Conservation (phyloP, 2,329 filamentous ascomycete genomes). For the Penicillium capsulatum region DNA sequence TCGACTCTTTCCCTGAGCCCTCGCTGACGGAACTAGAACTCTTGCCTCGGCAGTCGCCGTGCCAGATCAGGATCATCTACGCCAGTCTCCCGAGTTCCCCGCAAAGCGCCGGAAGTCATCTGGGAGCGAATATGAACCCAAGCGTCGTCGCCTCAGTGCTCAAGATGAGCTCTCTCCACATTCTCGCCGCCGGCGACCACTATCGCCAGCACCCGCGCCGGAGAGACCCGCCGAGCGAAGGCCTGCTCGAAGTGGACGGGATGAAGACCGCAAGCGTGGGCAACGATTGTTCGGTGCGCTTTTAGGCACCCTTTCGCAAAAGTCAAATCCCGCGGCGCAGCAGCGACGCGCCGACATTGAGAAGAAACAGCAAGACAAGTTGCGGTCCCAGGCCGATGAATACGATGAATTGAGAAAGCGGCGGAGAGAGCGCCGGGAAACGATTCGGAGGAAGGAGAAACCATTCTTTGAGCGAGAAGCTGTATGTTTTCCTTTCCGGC, state of each 20-base stretch:
- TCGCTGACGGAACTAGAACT: conserved; percentile 18
- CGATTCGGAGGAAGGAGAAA: conserved; percentile 64
- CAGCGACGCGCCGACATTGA: conserved; percentile 75
- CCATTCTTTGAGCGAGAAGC: conserved; percentile 69
- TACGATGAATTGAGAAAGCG: conserved; percentile 64
- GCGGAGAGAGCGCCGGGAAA: conserved; percentile 59
- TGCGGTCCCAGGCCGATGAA: conserved; percentile 71
- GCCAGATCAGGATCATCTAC: conserved; percentile 40
- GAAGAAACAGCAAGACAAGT: conserved; percentile 71
- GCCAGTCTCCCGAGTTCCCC: conserved; percentile 30
- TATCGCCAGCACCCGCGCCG: conserved; percentile 18
- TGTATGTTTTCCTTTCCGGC: conserved; percentile 50
- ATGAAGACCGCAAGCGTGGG: conserved; percentile 79
- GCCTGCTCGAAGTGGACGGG: conserved; percentile 40
- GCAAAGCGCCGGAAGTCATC: conserved; percentile 55
- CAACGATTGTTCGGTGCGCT: conserved; percentile 81
- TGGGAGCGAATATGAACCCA: conserved; percentile 46
- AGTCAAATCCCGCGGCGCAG: conserved; percentile 58
- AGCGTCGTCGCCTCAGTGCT: conserved; percentile 50
- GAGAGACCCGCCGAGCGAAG: conserved; percentile 14
- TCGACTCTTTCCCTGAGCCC: background rate
- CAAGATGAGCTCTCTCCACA: conserved; percentile 26
- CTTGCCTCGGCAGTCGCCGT: conserved; percentile 54
- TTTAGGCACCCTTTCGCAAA: conserved; percentile 73
- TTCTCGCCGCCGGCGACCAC: conserved; percentile 21